These are phyloP conservation scores for Nematodospora valgi DNA, from an alignment of 805 yeast species.

Conservation along the genomic window DNA sequence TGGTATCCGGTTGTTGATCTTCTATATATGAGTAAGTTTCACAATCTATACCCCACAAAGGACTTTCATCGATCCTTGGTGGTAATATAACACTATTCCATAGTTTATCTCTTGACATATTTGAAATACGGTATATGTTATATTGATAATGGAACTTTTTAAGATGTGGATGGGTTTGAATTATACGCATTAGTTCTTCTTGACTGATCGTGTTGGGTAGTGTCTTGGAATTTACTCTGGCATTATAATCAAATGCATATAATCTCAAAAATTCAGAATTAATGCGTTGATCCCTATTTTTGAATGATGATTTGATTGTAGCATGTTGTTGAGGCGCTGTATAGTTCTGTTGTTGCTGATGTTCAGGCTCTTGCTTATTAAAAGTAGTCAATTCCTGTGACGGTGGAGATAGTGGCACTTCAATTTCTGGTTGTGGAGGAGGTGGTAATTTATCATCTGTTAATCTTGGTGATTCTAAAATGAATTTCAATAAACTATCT, in stretches of 20 bases:
- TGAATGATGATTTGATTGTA: constrained; percentile 9
- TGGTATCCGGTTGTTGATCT: constrained; percentile 3
- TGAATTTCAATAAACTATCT: constrained; percentile 6
- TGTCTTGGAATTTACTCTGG: constrained; percentile 23
- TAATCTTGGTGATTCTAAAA: constrained; percentile 12
- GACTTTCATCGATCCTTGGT: constrained; percentile 44
- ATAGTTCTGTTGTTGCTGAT: background rate
- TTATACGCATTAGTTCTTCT: constrained; percentile 10
- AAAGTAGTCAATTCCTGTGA: constrained; percentile 15
- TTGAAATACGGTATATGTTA: constrained; percentile 33
- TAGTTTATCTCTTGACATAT: constrained; percentile 45
- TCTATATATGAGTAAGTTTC: constrained; percentile 19
- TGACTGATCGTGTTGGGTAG: constrained; percentile 16
- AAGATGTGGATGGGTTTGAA: constrained; percentile 12
- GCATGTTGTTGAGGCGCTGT: background rate
- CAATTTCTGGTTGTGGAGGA: background rate
- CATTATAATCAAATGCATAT: constrained; percentile 48
- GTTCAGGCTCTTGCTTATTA: constrained; percentile 7
- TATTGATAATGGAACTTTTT: constrained; percentile 24
- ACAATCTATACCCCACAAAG: constrained; percentile 17
- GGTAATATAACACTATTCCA: constrained; percentile 53
- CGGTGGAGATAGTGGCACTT: background rate
- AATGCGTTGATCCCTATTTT: constrained; percentile 46
- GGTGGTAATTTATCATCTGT: constrained; percentile 16
- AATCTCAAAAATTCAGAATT: constrained; percentile 47